These are phyloP conservation scores for Colletotrichum sp. DNA, from an alignment of 2,329 filamentous ascomycete genomes.

Conservation along the genomic window DNA sequence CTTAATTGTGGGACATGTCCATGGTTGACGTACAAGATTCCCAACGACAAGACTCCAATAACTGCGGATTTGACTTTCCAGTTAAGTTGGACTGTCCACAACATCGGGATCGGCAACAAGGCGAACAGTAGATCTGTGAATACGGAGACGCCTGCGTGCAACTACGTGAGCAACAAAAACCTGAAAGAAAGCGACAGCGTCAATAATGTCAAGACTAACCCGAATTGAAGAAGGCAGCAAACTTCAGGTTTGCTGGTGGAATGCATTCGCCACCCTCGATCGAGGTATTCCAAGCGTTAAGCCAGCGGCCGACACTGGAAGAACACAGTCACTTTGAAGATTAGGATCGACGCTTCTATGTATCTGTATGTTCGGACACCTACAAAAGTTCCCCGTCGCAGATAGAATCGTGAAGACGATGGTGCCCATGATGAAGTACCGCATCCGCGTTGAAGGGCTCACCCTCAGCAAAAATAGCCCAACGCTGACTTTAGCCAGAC, in stretches of 20 bases:
- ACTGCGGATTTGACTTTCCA: constrained; percentile 28
- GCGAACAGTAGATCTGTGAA: constrained; percentile 31
- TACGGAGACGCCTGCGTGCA: constrained; percentile 20
- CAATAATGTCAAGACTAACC: background rate
- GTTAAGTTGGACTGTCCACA: constrained; percentile 32
- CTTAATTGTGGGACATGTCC: too few relatives aligned
- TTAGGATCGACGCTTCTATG: background rate
- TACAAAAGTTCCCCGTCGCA: constrained; percentile 25
- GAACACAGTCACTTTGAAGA: constrained; percentile 25
- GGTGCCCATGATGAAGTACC: constrained; percentile 23
- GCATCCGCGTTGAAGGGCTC: constrained; percentile 22
- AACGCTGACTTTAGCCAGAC: constrained; percentile 31
- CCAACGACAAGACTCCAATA: constrained; percentile 27
- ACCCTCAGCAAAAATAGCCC: constrained; percentile 31
- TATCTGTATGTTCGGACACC: background rate
- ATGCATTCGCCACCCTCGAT: constrained; percentile 25
- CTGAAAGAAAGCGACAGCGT: rapidly evolving
- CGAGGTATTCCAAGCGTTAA: constrained; percentile 24
- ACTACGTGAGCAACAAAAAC: background rate
- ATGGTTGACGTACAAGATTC: constrained; percentile 22
- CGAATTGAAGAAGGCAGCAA: constrained; percentile 30
- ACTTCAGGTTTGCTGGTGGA: constrained; percentile 25
- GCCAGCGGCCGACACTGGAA: constrained; percentile 28
- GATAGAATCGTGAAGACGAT: constrained; percentile 30
- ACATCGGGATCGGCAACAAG: constrained; percentile 28